Conservation (phyloP, 805 yeast genomes). For the Spathaspora boniae region DNA sequence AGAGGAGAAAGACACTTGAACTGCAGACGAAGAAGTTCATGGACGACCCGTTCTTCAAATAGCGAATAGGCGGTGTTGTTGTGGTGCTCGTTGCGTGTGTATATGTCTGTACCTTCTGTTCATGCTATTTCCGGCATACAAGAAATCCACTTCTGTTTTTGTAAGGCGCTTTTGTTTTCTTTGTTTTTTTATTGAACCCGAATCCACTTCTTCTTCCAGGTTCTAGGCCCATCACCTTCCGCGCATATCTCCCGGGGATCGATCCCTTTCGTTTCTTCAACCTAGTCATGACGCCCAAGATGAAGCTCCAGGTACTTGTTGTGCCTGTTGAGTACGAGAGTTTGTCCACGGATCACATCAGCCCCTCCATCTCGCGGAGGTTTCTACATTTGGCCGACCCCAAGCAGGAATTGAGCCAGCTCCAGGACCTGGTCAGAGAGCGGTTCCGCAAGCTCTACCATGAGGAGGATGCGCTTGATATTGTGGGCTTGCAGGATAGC, state of each 20-base stretch:
- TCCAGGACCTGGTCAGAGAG: constrained; percentile 12
- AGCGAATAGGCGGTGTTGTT: not conserved
- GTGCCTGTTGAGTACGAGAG: constrained; percentile 24
- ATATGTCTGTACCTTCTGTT: too few species aligned
- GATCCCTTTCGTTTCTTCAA: too few species aligned
- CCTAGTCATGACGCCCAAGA: constrained; percentile 17
- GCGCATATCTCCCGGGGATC: too few species aligned
- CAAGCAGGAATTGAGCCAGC: constrained; percentile 48
- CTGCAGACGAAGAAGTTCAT: constrained; percentile 3
- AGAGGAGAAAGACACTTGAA: constrained; percentile 1
- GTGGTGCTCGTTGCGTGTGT: too few species aligned
- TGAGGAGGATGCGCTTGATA: constrained; percentile 48
- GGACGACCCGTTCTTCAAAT: too few species aligned
- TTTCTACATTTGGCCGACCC: constrained; percentile 64
- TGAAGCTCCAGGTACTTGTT: constrained; percentile 35
- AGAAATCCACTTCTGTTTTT: too few species aligned
- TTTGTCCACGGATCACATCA: constrained; percentile 16
- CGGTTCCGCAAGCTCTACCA: constrained; percentile 68
- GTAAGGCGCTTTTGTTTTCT: not conserved
- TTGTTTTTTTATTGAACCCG: not conserved
- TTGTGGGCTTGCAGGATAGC: constrained; percentile 63
- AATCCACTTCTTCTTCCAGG: not conserved
- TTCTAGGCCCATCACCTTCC: constrained; percentile 1
- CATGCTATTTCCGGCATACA: too few species aligned
- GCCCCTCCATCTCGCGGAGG: constrained; percentile 34